Evolutionary conservation across 2,329 filamentous ascomycete genomes (phyloP).

Genomic region (Apiospora malaysiana): DNA sequence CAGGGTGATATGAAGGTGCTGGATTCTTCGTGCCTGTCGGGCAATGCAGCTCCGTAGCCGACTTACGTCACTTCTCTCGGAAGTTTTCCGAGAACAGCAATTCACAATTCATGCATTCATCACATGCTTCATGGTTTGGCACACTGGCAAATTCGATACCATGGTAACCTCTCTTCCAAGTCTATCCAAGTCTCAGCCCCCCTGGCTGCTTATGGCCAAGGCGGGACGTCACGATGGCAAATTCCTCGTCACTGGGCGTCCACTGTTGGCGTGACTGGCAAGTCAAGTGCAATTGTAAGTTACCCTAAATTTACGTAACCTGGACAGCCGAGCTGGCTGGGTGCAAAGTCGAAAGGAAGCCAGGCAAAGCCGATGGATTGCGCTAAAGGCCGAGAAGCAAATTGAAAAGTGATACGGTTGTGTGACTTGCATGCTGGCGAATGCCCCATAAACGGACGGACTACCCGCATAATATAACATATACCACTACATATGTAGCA

Average conservation of each 20-base stretch:
- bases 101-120: not conserved
- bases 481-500: no score
- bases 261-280: not conserved
- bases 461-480: not conserved
- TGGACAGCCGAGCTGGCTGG: not conserved
- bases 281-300: not conserved
- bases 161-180: not conserved
- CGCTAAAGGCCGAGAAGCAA: conserved; percentile 3
- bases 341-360: not conserved
- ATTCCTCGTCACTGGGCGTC: not conserved
- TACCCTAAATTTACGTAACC: conserved; percentile 4
- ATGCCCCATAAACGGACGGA: not conserved
- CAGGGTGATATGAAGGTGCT: not conserved
- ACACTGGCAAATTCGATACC: not conserved
- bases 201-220: conserved; percentile 1
- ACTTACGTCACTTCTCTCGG: not conserved
- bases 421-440: not conserved
- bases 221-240: conserved; percentile 6
- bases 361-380: conserved; percentile 11
- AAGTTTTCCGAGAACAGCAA: not conserved
- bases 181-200: not conserved
- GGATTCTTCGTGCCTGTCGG: no score
- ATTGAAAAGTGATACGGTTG: not conserved
- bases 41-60: not conserved
- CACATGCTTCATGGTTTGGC: not conserved